Conservation (phyloP, 257 asterid species). For the Penstemon davidsonii region DNA sequence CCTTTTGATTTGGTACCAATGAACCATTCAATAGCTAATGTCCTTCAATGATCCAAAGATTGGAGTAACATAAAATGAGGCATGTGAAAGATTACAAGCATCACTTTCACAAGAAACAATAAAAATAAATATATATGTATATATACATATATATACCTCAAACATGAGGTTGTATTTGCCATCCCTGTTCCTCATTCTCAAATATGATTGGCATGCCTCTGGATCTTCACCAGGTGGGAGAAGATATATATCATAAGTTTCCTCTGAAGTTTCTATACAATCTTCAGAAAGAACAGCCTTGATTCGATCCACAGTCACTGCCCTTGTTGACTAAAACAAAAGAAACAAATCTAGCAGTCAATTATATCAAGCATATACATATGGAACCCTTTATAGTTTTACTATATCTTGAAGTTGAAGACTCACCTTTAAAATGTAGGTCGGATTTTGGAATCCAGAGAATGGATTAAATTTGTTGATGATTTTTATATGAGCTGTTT, state of each 20-base stretch:
- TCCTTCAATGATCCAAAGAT: neutral
- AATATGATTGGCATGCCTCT: constrained; percentile 96
- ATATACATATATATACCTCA: constrained; percentile 56
- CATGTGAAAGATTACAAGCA: neutral
- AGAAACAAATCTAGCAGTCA: constrained; percentile 25
- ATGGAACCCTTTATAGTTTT: constrained; percentile 13
- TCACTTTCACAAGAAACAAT: constrained; percentile 11
- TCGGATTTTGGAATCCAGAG: constrained; percentile 95
- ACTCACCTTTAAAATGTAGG: constrained; percentile 79
- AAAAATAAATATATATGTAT: neutral
- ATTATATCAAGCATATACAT: constrained; percentile 23
- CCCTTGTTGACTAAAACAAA: constrained; percentile 65
- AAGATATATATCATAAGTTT: constrained; percentile 96
- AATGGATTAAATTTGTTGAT: constrained; percentile 93
- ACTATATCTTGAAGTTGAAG: constrained; percentile 28
- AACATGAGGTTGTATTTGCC: constrained; percentile 99
- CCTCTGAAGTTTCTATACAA: constrained; percentile 67
- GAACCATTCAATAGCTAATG: neutral
- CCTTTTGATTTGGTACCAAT: neutral
- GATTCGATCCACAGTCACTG: constrained; percentile 70
- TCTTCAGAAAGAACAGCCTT: constrained; percentile 70
- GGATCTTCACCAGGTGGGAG: constrained; percentile 99
- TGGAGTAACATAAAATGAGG: neutral
- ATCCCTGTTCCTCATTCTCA: constrained; percentile 98
- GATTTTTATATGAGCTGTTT: constrained; percentile 96